phyloP scores from a whole-genome alignment of 768 basidiomycete genomes.

The Podaxis pistillaris region DNA sequence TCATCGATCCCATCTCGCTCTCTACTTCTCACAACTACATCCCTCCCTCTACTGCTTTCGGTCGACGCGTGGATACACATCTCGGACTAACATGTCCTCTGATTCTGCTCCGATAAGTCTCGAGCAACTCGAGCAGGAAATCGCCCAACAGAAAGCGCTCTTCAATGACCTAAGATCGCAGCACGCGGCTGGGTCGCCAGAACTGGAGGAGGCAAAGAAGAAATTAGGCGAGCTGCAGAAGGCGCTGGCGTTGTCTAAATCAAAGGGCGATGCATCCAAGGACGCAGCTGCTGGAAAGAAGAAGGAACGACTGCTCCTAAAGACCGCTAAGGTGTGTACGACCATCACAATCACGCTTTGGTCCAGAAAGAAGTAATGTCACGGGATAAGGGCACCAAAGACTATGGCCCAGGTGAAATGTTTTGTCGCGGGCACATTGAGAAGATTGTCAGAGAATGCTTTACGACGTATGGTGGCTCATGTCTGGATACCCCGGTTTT shows the following conservation, averaged over 20 bases:
- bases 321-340: conserved; percentile 84
- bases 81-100: neutral
- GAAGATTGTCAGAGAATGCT: conserved; percentile 80
- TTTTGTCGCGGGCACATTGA: conserved; percentile 90
- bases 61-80: neutral
- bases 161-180: conserved; percentile 58
- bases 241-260: conserved; percentile 38
- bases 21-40: neutral
- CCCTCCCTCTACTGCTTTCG: neutral
- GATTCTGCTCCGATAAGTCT: neutral
- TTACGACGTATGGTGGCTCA: conserved; percentile 84
- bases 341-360: neutral
- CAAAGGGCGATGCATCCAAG: neutral
- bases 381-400: conserved; percentile 81
- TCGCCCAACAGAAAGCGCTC: conserved; percentile 52
- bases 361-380: neutral
- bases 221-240: conserved; percentile 70
- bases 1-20: conserved; percentile 9
- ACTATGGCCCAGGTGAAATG: conserved; percentile 92
- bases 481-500: conserved; percentile 99
- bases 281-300: conserved; percentile 36
- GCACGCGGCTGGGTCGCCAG: conserved; percentile 47
- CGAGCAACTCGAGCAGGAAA: conserved; percentile 46
- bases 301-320: conserved; percentile 70
- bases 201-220: conserved; percentile 64